phyloP scores from a whole-genome alignment of 345 rosid species.

The Boechera retrofracta region DNA sequence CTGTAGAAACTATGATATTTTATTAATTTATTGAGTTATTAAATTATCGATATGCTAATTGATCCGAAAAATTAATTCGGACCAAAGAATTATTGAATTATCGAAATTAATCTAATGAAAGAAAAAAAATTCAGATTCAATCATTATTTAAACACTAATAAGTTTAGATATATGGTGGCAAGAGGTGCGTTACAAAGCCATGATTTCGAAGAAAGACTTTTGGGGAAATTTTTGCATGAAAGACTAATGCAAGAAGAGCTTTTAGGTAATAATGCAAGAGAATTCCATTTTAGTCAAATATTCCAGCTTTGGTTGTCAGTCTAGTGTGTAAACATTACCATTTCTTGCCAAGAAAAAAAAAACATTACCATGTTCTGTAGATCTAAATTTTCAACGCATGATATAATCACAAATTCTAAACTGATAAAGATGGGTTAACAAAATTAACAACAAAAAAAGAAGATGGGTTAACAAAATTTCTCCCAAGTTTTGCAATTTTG shows the following conservation, averaged over 20 bases:
- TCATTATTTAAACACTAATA: too few relatives aligned
- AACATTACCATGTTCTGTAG: conserved; percentile 3
- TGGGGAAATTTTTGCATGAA: conserved; percentile 34
- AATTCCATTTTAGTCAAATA: conserved; percentile 24
- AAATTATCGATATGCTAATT: background rate
- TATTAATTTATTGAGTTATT: too few relatives aligned
- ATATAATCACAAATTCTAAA: background rate
- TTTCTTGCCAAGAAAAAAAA: conserved; percentile 33
- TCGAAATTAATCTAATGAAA: too few relatives aligned
- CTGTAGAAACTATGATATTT: too few relatives aligned
- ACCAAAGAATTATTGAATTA: too few relatives aligned
- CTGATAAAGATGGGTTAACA: conserved; percentile 15
- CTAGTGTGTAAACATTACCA: conserved; percentile 37
- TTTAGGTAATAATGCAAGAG: conserved; percentile 30
- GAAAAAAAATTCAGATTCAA: too few relatives aligned
- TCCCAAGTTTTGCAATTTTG: too few relatives aligned
- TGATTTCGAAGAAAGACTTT: conserved; percentile 38
- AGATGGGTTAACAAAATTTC: too few relatives aligned
- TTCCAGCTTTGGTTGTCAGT: conserved; percentile 26
- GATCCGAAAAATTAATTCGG: too few relatives aligned
- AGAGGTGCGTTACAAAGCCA: conserved; percentile 26
- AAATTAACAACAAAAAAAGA: background rate
- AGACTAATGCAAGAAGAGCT: conserved; percentile 21
- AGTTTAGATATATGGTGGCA: background rate
- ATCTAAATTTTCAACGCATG: conserved; percentile 17